These are phyloP conservation scores for Gastrodia elata DNA, from an alignment of 106 monocot species.

Conservation along the genomic window DNA sequence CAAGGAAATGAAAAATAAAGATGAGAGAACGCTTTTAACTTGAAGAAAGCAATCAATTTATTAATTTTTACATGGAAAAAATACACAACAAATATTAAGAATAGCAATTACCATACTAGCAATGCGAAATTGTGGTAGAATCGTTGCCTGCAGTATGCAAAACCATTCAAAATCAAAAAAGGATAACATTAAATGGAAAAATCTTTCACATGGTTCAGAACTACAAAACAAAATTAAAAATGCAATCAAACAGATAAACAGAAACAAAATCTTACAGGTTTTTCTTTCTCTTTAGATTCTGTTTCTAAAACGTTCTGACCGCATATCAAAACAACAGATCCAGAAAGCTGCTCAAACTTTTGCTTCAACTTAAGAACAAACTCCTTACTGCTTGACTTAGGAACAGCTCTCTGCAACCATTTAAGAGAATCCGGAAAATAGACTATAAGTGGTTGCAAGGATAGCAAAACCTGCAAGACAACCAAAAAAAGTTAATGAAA, in stretches of 20 bases:
- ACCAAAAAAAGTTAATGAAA: not conserved
- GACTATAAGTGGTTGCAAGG: slow-evolving; percentile 65
- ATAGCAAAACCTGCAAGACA: slow-evolving; percentile 55
- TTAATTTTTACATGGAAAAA: not conserved
- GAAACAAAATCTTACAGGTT: slow-evolving; percentile 42
- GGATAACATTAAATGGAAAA: not conserved
- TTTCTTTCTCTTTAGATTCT: slow-evolving; percentile 66
- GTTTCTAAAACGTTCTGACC: slow-evolving; percentile 66
- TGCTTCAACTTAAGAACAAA: slow-evolving; percentile 59
- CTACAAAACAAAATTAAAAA: not conserved
- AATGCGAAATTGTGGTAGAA: slow-evolving; percentile 69
- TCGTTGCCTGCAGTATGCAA: slow-evolving; percentile 51
- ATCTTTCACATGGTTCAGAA: not conserved
- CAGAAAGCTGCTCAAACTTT: slow-evolving; percentile 70
- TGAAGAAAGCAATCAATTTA: not conserved
- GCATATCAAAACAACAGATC: slow-evolving; percentile 68
- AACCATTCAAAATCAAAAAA: not conserved
- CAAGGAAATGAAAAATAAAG: not conserved
- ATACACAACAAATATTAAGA: not conserved
- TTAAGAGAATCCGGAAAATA: slow-evolving; percentile 86
- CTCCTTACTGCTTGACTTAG: slow-evolving; percentile 57
- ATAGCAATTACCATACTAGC: slow-evolving; percentile 51
- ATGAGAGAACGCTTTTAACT: not conserved
- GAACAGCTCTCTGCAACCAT: slow-evolving; percentile 66
- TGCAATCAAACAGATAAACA: not conserved